phyloP scores from a whole-genome alignment of 352 stramenopile species.

The Hyaloperonospora arabidopsidis region DNA sequence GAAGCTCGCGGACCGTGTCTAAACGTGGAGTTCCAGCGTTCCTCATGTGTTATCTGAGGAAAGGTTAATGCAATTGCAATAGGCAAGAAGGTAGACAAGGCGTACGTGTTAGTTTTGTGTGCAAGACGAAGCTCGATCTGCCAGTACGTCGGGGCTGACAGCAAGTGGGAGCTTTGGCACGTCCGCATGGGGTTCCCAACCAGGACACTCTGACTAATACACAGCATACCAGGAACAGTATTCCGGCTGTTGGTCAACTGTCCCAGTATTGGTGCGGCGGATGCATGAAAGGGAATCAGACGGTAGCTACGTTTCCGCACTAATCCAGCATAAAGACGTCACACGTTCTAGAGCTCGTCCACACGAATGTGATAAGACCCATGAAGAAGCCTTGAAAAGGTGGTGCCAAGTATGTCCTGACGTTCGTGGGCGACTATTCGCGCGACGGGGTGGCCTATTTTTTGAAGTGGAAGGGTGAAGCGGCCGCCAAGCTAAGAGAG shows the following conservation, averaged over 20 bases:
- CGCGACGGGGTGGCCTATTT: neutral
- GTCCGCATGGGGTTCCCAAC: neutral
- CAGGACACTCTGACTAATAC: neutral
- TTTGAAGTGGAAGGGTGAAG: neutral
- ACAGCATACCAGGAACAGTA: neutral
- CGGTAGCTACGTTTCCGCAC: neutral
- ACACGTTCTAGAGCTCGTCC: neutral
- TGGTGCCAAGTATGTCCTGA: neutral
- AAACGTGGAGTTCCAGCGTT: neutral
- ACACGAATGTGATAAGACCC: neutral
- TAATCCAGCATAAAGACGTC: neutral
- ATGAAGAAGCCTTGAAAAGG: neutral
- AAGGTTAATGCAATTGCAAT: neutral
- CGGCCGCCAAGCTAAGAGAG: neutral
- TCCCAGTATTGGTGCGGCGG: neutral
- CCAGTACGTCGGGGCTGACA: neutral
- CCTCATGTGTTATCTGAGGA: neutral
- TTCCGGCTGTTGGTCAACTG: neutral
- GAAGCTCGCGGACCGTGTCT: neutral
- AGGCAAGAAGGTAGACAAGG: neutral
- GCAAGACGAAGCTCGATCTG: neutral
- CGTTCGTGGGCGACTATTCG: neutral
- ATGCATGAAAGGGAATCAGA: slow-evolving; percentile 1
- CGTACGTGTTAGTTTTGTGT: neutral
- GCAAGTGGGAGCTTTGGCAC: neutral